A percentile compares a stretch with the other conserved stretches of the same genome.
Conservation (phyloP, 1,284 basidiomycete species). For the Apiotrichum montevideense region DNA sequence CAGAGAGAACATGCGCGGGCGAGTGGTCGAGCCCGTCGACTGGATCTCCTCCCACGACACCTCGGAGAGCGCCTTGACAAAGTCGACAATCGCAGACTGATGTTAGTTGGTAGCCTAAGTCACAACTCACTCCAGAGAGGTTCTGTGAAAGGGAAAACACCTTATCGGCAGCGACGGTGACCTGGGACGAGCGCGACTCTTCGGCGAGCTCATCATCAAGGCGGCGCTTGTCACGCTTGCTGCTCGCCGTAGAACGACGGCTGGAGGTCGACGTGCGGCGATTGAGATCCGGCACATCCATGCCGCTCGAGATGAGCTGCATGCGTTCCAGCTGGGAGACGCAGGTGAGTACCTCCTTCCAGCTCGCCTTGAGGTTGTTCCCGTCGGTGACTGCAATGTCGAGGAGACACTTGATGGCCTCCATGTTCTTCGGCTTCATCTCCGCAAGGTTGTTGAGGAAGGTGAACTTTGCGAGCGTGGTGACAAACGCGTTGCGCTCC, state of each 20-base stretch:
- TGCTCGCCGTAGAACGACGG: slow-evolving; percentile 7
- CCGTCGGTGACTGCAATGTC: slow-evolving; percentile 91
- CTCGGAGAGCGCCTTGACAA: slow-evolving; percentile 91
- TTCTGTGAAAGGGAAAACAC: slow-evolving; percentile 95
- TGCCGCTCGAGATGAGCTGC: slow-evolving; percentile 85
- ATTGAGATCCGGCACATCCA: slow-evolving; percentile 72
- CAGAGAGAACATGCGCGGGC: slow-evolving; percentile 91
- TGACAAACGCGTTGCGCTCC: slow-evolving; percentile 92
- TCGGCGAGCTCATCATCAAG: slow-evolving; percentile 86
- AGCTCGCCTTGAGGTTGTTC: slow-evolving; percentile 87
- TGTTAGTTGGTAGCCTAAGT: not conserved
- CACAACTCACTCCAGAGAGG: slow-evolving; percentile 72
- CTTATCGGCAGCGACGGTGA: slow-evolving; percentile 98
- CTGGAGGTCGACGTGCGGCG: slow-evolving; percentile 12
- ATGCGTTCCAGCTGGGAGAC: slow-evolving; percentile 96
- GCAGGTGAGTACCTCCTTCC: slow-evolving; percentile 90
- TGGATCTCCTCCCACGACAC: slow-evolving; percentile 99
- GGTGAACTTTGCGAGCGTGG: slow-evolving; percentile 94
- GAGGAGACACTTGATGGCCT: slow-evolving; percentile 87
- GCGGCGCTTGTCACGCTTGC: slow-evolving; percentile 12
- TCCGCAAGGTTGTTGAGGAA: slow-evolving; percentile 93
- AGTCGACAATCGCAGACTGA: slow-evolving; percentile 94
- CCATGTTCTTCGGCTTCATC: slow-evolving; percentile 98
- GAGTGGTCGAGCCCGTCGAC: slow-evolving; percentile 85
- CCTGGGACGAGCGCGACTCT: slow-evolving; percentile 94